phyloP scores from a whole-genome alignment of 345 rosid genomes.

The sweet orange (Citrus sinensis) region DNA sequence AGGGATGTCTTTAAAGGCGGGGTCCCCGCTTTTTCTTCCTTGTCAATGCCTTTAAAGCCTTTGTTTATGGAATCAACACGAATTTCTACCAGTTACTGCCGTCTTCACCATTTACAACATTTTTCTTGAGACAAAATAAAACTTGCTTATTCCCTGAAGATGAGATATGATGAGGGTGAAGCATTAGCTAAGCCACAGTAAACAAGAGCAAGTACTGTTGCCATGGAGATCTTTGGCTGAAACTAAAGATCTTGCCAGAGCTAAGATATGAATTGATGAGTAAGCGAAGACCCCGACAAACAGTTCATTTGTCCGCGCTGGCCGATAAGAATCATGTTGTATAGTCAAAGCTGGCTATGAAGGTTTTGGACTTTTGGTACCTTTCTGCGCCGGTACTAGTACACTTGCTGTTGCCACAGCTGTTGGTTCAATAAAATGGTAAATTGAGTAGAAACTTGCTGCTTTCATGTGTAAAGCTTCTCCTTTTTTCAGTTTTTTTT shows the following conservation, averaged over 20 bases:
- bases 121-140: background rate
- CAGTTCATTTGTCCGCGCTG: background rate
- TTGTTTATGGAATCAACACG: constrained; percentile 15
- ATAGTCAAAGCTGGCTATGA: constrained; percentile 23
- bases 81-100: constrained; percentile 2
- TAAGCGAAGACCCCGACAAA: background rate
- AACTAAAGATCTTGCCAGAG: constrained; percentile 11
- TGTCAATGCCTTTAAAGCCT: background rate
- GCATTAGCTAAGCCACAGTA: background rate
- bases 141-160: background rate
- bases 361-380: constrained; percentile 11
- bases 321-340: background rate
- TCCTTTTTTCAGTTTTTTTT: no score
- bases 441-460: background rate
- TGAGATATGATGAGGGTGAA: background rate
- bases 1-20: constrained; percentile 14
- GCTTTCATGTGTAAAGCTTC: background rate
- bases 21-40: constrained; percentile 16
- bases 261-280: background rate
- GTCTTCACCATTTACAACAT: background rate
- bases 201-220: background rate
- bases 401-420: constrained; percentile 1
- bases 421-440: background rate
- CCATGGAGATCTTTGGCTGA: background rate
- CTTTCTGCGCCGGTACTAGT: background rate